phyloP scores from a whole-genome alignment of 331 rosid genomes.

The Arachis monticola region DNA sequence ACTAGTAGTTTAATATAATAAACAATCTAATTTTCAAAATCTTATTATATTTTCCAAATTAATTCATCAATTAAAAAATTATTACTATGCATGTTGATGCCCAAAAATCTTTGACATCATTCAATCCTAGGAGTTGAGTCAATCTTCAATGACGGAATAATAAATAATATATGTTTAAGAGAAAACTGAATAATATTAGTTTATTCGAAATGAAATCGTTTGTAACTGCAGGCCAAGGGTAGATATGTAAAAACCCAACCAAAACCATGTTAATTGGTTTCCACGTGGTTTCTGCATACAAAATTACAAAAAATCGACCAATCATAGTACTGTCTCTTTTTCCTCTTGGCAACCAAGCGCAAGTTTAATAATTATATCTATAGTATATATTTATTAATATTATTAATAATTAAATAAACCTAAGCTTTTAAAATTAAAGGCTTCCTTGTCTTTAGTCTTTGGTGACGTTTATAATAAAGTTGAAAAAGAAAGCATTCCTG shows the following conservation, averaged over 20 bases:
- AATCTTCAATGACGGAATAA: not conserved
- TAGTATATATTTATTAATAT: not conserved
- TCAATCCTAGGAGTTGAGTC: not conserved
- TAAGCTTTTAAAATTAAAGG: constrained; percentile 23
- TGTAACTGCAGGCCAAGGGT: constrained; percentile 47
- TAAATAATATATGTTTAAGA: not conserved
- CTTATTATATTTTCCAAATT: too few species aligned
- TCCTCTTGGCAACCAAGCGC: constrained; percentile 37
- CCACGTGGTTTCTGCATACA: constrained; percentile 66
- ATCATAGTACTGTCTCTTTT: constrained; percentile 45
- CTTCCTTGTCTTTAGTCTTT: constrained; percentile 49
- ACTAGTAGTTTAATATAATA: too few species aligned
- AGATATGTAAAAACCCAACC: constrained; percentile 43
- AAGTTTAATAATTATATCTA: constrained; percentile 19
- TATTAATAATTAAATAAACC: constrained; percentile 16
- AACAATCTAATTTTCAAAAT: too few species aligned
- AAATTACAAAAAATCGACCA: constrained; percentile 40
- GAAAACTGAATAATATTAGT: not conserved
- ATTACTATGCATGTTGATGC: not conserved
- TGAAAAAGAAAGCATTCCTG: constrained; percentile 54
- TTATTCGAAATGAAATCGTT: constrained; percentile 25
- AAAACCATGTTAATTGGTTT: constrained; percentile 57
- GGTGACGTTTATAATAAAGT: constrained; percentile 45
- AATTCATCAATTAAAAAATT: not conserved
- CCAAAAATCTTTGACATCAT: not conserved